Conservation (phyloP, 176 grass and related monocot genomes). For the Melocanna baccifera region DNA sequence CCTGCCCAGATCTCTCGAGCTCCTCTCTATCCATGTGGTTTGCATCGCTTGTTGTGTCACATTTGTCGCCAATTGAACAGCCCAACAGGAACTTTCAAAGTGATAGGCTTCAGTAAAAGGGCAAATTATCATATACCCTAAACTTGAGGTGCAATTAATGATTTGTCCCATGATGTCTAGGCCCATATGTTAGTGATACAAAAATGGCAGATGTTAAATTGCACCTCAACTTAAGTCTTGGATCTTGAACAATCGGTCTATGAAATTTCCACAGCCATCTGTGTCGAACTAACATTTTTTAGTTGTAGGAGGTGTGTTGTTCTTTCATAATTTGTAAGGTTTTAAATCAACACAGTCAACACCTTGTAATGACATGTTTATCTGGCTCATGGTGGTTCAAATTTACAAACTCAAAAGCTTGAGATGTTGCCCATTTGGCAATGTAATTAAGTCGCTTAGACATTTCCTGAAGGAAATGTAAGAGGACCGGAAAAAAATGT, state of each 20-base stretch:
- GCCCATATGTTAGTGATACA: no score
- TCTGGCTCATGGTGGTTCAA: background rate
- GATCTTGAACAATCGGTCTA: background rate
- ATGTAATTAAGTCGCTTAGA: background rate
- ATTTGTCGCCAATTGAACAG: background rate
- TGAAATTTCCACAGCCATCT: background rate
- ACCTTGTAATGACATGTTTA: background rate
- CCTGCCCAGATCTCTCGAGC: constrained; percentile 12
- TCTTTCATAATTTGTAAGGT: background rate
- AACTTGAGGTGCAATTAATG: no score
- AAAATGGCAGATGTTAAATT: no score
- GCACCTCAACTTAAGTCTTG: no score
- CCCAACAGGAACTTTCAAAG: background rate
- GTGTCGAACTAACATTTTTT: background rate
- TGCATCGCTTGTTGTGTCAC: background rate
- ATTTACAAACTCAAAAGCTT: background rate
- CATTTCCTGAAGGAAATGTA: background rate
- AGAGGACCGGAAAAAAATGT: background rate
- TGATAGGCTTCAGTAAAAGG: background rate
- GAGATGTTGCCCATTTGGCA: background rate
- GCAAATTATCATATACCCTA: no score
- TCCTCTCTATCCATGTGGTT: background rate
- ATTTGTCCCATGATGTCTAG: no score
- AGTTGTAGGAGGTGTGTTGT: background rate
- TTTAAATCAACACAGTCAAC: background rate